A percentile compares a stretch with the other conserved stretches of the same genome.
Evolutionary conservation across 306 rosid genomes (phyloP).

Genomic region (Parietaria judaica): DNA sequence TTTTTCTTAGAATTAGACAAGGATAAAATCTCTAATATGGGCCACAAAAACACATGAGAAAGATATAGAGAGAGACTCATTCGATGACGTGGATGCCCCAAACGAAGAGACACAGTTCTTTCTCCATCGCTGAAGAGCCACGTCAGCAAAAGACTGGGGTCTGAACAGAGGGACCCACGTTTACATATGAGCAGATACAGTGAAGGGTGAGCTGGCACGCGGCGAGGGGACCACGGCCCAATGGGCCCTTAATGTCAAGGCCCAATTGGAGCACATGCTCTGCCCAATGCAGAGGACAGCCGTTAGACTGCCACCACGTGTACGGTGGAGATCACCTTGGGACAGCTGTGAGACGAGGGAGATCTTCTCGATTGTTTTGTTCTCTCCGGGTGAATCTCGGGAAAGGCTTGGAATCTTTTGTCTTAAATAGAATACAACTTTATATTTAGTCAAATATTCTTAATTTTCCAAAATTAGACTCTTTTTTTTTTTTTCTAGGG

Average conservation of each 20-base stretch:
- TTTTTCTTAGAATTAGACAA: background rate
- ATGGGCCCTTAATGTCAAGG: constrained; percentile 8
- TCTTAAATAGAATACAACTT: background rate
- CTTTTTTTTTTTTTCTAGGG: no score
- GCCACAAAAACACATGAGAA: background rate
- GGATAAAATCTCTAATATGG: background rate
- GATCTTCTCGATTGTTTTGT: constrained; percentile 33
- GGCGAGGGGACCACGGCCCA: constrained; percentile 34
- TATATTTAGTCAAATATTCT: background rate
- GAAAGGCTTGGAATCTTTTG: constrained; percentile 27
- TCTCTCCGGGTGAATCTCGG: constrained; percentile 17
- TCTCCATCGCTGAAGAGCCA: background rate
- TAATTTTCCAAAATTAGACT: background rate
- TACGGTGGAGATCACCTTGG: constrained; percentile 22
- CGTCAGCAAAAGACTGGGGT: background rate
- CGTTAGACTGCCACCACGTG: constrained; percentile 35
- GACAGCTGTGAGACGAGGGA: constrained; percentile 18
- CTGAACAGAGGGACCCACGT: background rate
- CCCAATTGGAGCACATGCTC: constrained; percentile 26
- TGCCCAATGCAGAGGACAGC: constrained; percentile 19
- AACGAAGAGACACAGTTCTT: background rate
- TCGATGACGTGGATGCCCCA: background rate
- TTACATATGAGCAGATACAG: constrained; percentile 22
- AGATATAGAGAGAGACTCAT: background rate
- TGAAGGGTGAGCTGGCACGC: constrained; percentile 29